Evolutionary conservation across 2,329 filamentous ascomycete genomes (phyloP), one percentile per base, ranked within the genome.

Genomic region (Diaporthe ampelina): DNA sequence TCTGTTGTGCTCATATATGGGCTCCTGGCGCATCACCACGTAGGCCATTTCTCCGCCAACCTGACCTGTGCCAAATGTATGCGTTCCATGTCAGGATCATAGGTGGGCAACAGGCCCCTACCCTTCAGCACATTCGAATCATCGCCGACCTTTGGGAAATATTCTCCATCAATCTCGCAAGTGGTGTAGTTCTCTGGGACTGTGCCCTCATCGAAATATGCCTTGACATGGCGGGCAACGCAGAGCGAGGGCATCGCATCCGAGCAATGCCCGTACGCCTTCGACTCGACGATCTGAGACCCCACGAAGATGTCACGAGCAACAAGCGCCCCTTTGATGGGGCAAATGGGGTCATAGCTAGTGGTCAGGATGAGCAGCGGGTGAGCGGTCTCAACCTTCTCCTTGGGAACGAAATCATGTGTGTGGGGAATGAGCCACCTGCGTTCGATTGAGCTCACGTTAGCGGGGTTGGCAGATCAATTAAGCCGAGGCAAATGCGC

Each of bases 281-380:
- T 78, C 29, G 85, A 79, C 67, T 85, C 83, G 1, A 87, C 76
- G 2, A 86, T 77, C 1, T 80, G 79, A 2, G 85, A 84, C 2
- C 79, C 83, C n/a, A 80, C 78, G 68, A 84, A 86, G 0, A 80
- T 79, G 1, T 78, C 77, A 2, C 79, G 79, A 0, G 85, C 84
- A 0, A 76, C 77, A 35, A 76, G 76, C 0, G 85, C 85, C 0
- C 84, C 85, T 0, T 79, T 74, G 0, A 86, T 74, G 1, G 85
- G 81, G 15, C 90, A 92, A 0, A 92, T 88, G 0, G 91, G 91
- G 54, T 92, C 88, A 10, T 87, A 86, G 0, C 86, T 88, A 58
- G 88, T 90, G 43, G 86, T 86, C 11, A 91, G 82, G 75, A 89
- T 87, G 1, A 91, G 82, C 37, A 91, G 81, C 0, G 89, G 89